These are phyloP conservation scores for Paspalum notatum DNA, from an alignment of 176 grass and related monocot genomes.

Conservation along the genomic window DNA sequence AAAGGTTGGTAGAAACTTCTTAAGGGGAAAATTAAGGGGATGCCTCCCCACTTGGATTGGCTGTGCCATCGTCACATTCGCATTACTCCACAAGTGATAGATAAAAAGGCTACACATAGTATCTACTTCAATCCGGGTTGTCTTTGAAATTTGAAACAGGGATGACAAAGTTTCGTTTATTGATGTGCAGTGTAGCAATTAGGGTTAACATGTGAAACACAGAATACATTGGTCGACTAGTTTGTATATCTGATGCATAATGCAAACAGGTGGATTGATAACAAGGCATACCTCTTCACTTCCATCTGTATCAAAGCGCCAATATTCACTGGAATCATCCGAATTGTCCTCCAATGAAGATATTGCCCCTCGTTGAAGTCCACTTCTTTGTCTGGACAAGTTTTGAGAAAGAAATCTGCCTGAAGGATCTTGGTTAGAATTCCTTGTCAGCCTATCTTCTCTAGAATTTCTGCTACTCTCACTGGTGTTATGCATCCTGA, in stretches of 20 bases:
- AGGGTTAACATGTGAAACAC: neutral
- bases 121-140: no score
- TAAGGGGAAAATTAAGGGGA: no score
- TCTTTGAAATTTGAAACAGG: neutral
- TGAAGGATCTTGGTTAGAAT: slow-evolving; percentile 7
- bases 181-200: no score
- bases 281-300: slow-evolving; percentile 54
- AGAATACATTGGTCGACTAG: neutral
- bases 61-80: neutral
- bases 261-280: neutral
- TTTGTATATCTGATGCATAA: neutral
- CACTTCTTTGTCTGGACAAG: slow-evolving; percentile 31
- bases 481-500: slow-evolving; percentile 22
- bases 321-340: slow-evolving; percentile 43
- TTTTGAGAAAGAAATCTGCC: slow-evolving; percentile 28
- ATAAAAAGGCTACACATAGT: neutral
- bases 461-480: slow-evolving; percentile 13
- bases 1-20: no score
- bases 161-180: no score
- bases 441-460: neutral
- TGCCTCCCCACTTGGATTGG: no score
- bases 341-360: slow-evolving; percentile 38
- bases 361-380: slow-evolving; percentile 4
- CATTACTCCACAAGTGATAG: slow-evolving; percentile 12
- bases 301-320: slow-evolving; percentile 49